Percentiles rank a stretch among this genome's conserved stretches.
These are phyloP conservation scores for Euphorbia schlechtendalii DNA, from an alignment of 441 rosid species.

Conservation along the genomic window DNA sequence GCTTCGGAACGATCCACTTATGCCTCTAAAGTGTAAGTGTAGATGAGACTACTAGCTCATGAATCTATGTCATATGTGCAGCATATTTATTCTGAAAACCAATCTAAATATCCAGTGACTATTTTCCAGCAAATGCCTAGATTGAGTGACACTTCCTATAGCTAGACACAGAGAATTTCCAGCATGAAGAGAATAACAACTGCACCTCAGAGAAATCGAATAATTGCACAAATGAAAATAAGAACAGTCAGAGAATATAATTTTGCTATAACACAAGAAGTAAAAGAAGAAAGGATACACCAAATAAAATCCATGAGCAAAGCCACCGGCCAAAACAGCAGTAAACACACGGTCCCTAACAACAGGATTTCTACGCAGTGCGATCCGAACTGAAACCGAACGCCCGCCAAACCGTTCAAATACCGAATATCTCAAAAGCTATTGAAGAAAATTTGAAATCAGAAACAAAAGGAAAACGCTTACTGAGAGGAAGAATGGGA, in stretches of 20 bases:
- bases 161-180: too few species aligned
- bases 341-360: slow-evolving; percentile 77
- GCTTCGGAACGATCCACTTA: neutral
- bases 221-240: too few species aligned
- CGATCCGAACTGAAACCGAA: slow-evolving; percentile 47
- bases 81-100: too few species aligned
- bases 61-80: too few species aligned
- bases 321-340: slow-evolving; percentile 75
- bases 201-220: too few species aligned
- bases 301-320: slow-evolving; percentile 80
- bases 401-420: neutral
- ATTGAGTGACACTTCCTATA: too few species aligned
- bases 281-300: slow-evolving; percentile 61
- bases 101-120: too few species aligned
- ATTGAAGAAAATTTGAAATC: neutral
- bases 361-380: slow-evolving; percentile 66
- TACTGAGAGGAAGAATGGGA: slow-evolving; percentile 85
- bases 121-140: too few species aligned
- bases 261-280: neutral
- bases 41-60: too few species aligned
- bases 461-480: slow-evolving; percentile 15
- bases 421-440: neutral
- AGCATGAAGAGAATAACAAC: too few species aligned
- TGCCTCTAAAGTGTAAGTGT: neutral
- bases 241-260: too few species aligned